Evolutionary conservation across 225 moss, liverwort and hornwort species (phyloP).

Genomic region (Polytrichum formosum): DNA sequence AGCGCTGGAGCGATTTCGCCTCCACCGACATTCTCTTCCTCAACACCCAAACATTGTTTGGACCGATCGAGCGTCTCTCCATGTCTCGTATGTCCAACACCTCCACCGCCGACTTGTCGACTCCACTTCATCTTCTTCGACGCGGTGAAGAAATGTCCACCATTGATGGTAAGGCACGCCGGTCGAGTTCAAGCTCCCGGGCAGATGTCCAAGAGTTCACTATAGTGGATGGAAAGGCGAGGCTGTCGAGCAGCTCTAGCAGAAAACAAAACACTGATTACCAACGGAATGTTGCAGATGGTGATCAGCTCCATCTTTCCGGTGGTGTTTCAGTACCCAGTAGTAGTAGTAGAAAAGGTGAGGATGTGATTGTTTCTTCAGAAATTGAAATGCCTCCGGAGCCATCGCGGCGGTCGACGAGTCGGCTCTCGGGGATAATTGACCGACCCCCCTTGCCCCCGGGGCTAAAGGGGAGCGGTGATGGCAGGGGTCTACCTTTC

Average conservation of each 20-base stretch:
- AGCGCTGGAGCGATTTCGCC: constrained; percentile 91
- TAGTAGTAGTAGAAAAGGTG: constrained; percentile 1
- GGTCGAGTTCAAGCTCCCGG: constrained; percentile 33
- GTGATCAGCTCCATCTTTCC: constrained; percentile 10
- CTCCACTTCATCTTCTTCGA: constrained; percentile 9
- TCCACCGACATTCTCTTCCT: constrained; percentile 79
- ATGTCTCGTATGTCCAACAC: constrained; percentile 42
- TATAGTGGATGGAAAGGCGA: constrained; percentile 36
- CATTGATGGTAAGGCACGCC: constrained; percentile 6
- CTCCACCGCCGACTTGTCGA: constrained; percentile 44
- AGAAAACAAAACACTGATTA: constrained; percentile 11
- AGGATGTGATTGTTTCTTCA: constrained; percentile 9
- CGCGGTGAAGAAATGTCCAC: constrained; percentile 17
- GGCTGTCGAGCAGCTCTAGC: constrained; percentile 26
- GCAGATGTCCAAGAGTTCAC: constrained; percentile 33
- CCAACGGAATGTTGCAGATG: background rate
- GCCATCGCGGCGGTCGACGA: constrained; percentile 46
- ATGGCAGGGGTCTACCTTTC: constrained; percentile 26
- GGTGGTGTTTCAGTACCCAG: background rate
- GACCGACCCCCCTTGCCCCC: constrained; percentile 33
- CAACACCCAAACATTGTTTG: constrained; percentile 74
- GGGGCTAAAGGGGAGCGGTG: constrained; percentile 20
- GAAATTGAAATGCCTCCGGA: constrained; percentile 42
- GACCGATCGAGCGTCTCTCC: constrained; percentile 57
- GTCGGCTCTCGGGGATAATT: constrained; percentile 32